Percentiles rank a stretch among this genome's conserved stretches.
These are phyloP conservation scores for Amanita molliuscula DNA, from an alignment of 768 basidiomycete species.

Conservation along the genomic window DNA sequence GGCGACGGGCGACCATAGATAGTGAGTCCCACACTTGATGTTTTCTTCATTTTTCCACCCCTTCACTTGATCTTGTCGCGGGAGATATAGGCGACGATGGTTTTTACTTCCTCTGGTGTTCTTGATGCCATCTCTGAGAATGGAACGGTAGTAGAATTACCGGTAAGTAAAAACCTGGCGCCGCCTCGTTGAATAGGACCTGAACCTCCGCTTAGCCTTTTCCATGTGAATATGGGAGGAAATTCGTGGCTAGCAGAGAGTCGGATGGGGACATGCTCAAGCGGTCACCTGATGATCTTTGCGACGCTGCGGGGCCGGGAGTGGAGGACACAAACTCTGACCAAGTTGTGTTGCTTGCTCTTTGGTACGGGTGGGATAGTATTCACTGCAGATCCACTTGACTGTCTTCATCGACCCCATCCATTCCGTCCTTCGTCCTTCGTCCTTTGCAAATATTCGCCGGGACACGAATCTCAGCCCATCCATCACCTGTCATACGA, in stretches of 20 bases:
- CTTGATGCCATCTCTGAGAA: not conserved
- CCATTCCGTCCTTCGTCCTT: not conserved
- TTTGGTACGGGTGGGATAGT: no score
- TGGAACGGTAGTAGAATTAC: not conserved
- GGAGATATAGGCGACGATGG: not conserved
- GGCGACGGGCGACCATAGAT: not conserved
- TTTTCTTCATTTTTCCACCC: not conserved
- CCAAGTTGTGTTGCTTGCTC: no score
- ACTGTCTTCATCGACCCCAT: not conserved
- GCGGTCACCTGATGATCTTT: no score
- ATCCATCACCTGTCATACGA: not conserved
- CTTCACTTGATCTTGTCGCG: not conserved
- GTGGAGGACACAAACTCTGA: no score
- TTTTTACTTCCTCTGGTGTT: not conserved
- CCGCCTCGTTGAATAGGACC: not conserved
- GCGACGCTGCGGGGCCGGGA: no score
- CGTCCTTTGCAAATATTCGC: not conserved
- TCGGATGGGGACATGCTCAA: not conserved
- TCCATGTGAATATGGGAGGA: not conserved
- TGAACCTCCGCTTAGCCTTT: not conserved
- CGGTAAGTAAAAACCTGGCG: not conserved
- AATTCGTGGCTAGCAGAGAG: not conserved
- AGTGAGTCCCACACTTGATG: not conserved
- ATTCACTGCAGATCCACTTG: no score
- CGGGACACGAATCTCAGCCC: not conserved